Evolutionary conservation across 768 basidiomycete genomes (phyloP).

Genomic region (Candolleomyces efflorescens): DNA sequence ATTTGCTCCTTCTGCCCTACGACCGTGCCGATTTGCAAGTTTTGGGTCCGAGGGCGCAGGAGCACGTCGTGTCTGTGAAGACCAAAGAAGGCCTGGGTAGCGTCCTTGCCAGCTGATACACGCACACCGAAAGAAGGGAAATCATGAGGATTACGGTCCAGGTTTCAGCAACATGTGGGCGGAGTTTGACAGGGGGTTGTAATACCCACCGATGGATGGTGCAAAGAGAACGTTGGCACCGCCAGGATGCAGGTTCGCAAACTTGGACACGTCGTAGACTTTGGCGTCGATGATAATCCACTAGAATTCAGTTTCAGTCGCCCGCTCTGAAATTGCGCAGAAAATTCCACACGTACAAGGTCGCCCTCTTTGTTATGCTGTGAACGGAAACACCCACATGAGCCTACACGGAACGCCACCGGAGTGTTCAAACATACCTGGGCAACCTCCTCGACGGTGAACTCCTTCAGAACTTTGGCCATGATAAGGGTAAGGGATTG

Average conservation of each 20-base stretch:
- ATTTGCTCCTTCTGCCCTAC: slow-evolving; percentile 25
- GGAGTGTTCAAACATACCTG: slow-evolving; percentile 39
- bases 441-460: slow-evolving; percentile 58
- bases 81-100: slow-evolving; percentile 28
- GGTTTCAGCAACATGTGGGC: no score
- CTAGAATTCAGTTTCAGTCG: slow-evolving; percentile 27
- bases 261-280: slow-evolving; percentile 78
- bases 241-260: slow-evolving; percentile 81
- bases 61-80: slow-evolving; percentile 30
- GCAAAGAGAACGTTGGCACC: slow-evolving; percentile 72
- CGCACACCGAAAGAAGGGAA: no score
- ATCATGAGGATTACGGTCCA: no score
- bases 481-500: slow-evolving; percentile 10
- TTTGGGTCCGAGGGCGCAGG: slow-evolving; percentile 25
- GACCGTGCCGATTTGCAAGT: slow-evolving; percentile 27
- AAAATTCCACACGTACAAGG: slow-evolving; percentile 45
- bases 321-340: background rate
- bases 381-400: background rate
- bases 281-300: slow-evolving; percentile 82
- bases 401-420: background rate
- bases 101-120: slow-evolving; percentile 59
- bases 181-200: background rate
- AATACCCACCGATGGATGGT: slow-evolving; percentile 54
- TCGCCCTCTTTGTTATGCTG: slow-evolving; percentile 89
- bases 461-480: slow-evolving; percentile 30